Evolutionary conservation across 2,329 filamentous ascomycete species (phyloP), one percentile per base, ranked within the genome.

Genomic region (Colletotrichum tropicicola): DNA sequence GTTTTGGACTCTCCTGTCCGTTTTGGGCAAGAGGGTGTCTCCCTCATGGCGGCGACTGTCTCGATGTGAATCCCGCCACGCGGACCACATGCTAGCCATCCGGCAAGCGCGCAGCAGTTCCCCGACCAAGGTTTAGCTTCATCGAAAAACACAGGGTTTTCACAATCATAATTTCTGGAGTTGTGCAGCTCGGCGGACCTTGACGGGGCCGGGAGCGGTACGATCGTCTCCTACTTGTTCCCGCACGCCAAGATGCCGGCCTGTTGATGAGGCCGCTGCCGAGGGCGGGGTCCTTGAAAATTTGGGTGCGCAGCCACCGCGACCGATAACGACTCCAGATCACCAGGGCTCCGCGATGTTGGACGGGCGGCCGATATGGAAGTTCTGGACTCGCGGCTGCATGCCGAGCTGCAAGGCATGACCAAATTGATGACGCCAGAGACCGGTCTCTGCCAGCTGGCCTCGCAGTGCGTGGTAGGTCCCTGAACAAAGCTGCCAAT

Each of bases 351-450:
- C 43, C 27, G 52, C 37, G 52, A 55, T 30, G n/a, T 41, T 27
- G 9, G 13, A 21, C 57, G n/a, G n/a, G n/a, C n/a, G n/a, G n/a
- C n/a, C n/a, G n/a, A n/a, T n/a, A n/a, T n/a, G n/a, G n/a, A n/a
- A 27, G 35, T 27, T 45, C 49, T 56, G 28, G 62, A 45, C 49
- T 44, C 43, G 35, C 30, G 10, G 19, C 17, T 43, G 49, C 30
- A 39, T 56, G 39, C 61, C 27, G 32, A 28, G 45, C 44, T 19
- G 23, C 37, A 56, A 55, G 54, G 57, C 61, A 65, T 61, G 49
- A 56, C 15, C 44, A 32, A 21, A 45, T 51, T 56, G 62, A 65
- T 65, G 62, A 65, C 49, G 57, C 49, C 49, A 65, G 37, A 30
- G 49, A 30, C 35, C 17, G 25, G 51, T 43, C 17, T 44, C 35